Percentiles rank a stretch among this genome's conserved stretches.
Conservation (phyloP, 2,329 filamentous ascomycete species). For the Coniochaeta ligniaria region DNA sequence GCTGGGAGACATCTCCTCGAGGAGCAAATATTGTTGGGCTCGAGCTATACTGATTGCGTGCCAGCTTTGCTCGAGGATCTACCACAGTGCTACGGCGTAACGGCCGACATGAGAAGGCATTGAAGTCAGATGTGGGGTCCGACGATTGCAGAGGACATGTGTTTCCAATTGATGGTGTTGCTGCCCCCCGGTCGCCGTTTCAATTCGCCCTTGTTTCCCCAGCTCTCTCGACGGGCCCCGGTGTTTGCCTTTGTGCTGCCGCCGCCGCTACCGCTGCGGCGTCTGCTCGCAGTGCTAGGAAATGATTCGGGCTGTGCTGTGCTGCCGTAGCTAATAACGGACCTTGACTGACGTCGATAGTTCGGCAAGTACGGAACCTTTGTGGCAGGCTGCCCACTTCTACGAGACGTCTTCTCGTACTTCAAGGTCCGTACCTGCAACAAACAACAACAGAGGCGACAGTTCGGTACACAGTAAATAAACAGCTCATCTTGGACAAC, state of each 20-base stretch:
- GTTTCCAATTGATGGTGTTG: slow-evolving; percentile 3
- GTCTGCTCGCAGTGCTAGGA: neutral
- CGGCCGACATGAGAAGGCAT: neutral
- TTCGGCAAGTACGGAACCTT: neutral
- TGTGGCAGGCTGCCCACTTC: neutral
- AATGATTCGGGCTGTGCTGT: neutral
- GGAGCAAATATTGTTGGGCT: neutral
- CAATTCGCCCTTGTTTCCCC: slow-evolving; percentile 2
- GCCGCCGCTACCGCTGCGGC: neutral
- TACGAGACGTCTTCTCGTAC: neutral
- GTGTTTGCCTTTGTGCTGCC: neutral
- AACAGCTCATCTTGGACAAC: neutral
- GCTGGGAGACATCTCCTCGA: neutral
- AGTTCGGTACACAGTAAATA: no score
- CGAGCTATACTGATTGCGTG: neutral
- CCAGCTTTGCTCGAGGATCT: no score
- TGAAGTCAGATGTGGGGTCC: neutral
- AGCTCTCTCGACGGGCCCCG: neutral
- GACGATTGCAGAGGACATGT: neutral
- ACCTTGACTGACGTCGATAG: neutral
- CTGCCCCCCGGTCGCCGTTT: neutral
- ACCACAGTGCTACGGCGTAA: neutral
- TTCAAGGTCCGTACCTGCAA: neutral
- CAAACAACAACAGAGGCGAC: no score
- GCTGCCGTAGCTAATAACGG: neutral